Percentiles rank a stretch among this genome's conserved stretches.
phyloP scores from a whole-genome alignment of 2,329 filamentous ascomycete species.

The Penicillium freii region DNA sequence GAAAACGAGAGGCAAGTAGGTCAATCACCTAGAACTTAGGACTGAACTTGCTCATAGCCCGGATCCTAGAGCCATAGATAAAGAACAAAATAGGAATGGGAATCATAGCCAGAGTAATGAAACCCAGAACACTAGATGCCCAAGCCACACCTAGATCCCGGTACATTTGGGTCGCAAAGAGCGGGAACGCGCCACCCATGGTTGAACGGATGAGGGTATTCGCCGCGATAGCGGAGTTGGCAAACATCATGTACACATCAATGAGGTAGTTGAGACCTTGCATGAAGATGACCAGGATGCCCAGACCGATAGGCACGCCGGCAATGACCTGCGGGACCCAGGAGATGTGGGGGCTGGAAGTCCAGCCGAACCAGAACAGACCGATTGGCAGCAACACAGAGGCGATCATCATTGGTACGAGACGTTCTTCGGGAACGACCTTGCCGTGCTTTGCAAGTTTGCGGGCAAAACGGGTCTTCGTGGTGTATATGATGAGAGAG shows the following conservation, averaged over 20 bases:
- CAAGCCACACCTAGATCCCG: conserved; percentile 40
- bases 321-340: conserved; percentile 50
- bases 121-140: conserved; percentile 41
- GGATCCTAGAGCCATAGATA: conserved; percentile 47
- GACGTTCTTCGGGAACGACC: conserved; percentile 44
- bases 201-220: conserved; percentile 38
- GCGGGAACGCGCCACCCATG: conserved; percentile 36
- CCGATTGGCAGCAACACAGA: conserved; percentile 46
- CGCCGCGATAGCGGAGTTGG: conserved; percentile 42
- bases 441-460: conserved; percentile 32
- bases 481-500: conserved; percentile 39
- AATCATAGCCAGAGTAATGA: conserved; percentile 41
- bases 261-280: conserved; percentile 46
- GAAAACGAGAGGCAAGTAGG: neutral
- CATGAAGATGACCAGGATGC: conserved; percentile 46
- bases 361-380: conserved; percentile 54
- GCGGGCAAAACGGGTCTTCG: conserved; percentile 42
- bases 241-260: conserved; percentile 42
- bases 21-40: conserved; percentile 22
- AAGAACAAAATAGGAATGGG: conserved; percentile 52
- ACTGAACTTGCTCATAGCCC: conserved; percentile 29
- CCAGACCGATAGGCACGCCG: conserved; percentile 45
- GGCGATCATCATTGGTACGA: conserved; percentile 49
- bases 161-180: conserved; percentile 40
- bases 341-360: conserved; percentile 40